Base-by-base conservation (phyloP, 1,284 basidiomycete genomes). In the Papiliotrema laurentii region DNA sequence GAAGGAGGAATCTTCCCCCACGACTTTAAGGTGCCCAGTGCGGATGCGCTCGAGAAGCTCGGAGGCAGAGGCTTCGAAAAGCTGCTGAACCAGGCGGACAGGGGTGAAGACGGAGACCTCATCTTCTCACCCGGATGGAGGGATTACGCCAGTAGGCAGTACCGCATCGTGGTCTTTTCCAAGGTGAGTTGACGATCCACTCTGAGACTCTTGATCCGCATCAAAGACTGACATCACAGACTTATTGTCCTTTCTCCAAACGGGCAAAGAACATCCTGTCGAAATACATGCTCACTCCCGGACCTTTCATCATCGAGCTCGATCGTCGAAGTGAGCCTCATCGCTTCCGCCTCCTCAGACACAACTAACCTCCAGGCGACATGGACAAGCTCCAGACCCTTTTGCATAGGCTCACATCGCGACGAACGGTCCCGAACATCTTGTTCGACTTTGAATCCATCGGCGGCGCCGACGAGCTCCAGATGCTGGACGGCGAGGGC, bases 391-490 rank as follows among this genome's bases (percentile, higher is more conserved):
- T 75, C 41, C 73, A 74, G 54, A 53, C 54, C 22, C 43, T 75
- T 2, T 61, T 75, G 21, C 47, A 57, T 37, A 52, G 56, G 38
- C 58, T 74, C 27, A 75, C 74, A 2, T 62, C 61, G 22, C 62
- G 74, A 6, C 56, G 68, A 3, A 74, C 74, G 2, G 72, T 75
- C n/a, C 74, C 74, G 40, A 75, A 75, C 60, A 55, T 75, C 51
- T 43, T 75, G 3, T 52, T 74, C 53, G 66, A 68, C 48, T 73
- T 70, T 47, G 47, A 48, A 19, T 64, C 69, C 11, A 48, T 74
- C 34, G 74, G 74, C 21, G 74, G 74, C 10, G 63, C 68, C 1
- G 74, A 75, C 55, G 74, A 75, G 30, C 45, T 74, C 18, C 58
- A 60, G 24, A 54, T 74, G 14, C 51, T 71, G 6, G 64, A 71